Percentiles rank a stretch among this genome's conserved stretches.
phyloP scores from a whole-genome alignment of 176 grass and related monocot species.

The Elymus sibiricus region DNA sequence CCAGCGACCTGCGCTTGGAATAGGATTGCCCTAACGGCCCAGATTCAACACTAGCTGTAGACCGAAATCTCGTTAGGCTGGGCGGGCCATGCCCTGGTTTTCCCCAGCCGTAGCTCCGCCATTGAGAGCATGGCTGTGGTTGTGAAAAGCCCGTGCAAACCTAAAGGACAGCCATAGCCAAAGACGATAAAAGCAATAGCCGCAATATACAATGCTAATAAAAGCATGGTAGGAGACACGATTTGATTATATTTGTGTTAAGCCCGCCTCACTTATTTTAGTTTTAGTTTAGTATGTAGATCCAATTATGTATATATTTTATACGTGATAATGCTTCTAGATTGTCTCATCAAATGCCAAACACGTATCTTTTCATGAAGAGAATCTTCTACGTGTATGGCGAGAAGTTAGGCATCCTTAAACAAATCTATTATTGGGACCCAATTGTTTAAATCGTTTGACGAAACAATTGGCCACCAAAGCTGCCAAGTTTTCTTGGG shows the following conservation, averaged over 20 bases:
- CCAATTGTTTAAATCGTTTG: background rate
- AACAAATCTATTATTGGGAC: constrained; percentile 21
- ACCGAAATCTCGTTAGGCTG: too few relatives aligned
- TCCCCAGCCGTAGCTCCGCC: too few relatives aligned
- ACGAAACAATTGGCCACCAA: background rate
- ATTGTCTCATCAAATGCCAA: background rate
- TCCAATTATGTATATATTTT: too few relatives aligned
- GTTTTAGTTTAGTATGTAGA: too few relatives aligned
- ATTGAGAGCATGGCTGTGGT: background rate
- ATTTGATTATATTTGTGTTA: background rate
- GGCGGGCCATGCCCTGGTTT: too few relatives aligned
- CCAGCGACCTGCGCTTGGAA: too few relatives aligned
- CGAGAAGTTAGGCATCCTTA: background rate
- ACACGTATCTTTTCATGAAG: background rate
- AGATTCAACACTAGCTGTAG: too few relatives aligned
- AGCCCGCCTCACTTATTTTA: too few relatives aligned
- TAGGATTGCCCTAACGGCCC: too few relatives aligned
- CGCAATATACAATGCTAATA: background rate
- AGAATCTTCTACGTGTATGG: constrained; percentile 7
- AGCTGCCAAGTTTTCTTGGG: background rate
- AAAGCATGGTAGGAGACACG: background rate
- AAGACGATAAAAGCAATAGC: background rate
- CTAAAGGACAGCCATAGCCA: background rate
- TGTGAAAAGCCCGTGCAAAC: background rate
- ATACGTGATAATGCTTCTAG: background rate